phyloP scores from a whole-genome alignment of 2,329 filamentous ascomycete species.

The Pleurostoma richardsiae region DNA sequence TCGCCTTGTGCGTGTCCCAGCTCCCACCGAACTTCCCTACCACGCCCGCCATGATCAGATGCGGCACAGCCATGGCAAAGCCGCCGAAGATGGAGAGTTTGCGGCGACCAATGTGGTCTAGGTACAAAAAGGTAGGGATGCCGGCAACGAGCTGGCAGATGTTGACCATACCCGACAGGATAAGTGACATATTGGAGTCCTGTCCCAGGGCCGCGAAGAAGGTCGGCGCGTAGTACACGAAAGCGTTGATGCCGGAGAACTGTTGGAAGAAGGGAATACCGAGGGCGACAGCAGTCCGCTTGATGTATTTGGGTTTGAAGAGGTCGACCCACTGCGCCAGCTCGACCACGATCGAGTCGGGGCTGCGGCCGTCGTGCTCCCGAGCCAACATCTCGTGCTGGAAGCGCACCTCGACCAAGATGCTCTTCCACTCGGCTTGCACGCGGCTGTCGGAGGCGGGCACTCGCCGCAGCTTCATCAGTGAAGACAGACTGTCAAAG shows the following conservation, averaged over 20 bases:
- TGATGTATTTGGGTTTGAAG: slow-evolving; percentile 36
- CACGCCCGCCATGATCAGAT: slow-evolving; percentile 6
- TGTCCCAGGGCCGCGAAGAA: slow-evolving; percentile 21
- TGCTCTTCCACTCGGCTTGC: slow-evolving; percentile 41
- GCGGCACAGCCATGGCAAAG: slow-evolving; percentile 14
- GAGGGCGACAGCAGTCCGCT: slow-evolving; percentile 32
- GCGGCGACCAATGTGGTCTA: slow-evolving; percentile 24
- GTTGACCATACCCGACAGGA: slow-evolving; percentile 26
- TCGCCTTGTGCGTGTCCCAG: neutral
- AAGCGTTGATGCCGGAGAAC: slow-evolving; percentile 20
- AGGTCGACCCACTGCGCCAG: slow-evolving; percentile 38
- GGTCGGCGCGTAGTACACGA: slow-evolving; percentile 19
- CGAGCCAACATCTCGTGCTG: slow-evolving; percentile 31
- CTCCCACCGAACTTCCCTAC: neutral
- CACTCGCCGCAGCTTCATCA: slow-evolving; percentile 41
- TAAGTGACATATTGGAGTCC: slow-evolving; percentile 18
- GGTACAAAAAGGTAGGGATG: slow-evolving; percentile 17
- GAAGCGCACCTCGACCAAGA: slow-evolving; percentile 40
- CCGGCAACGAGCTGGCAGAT: slow-evolving; percentile 24
- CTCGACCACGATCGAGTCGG: slow-evolving; percentile 32
- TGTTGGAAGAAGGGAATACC: slow-evolving; percentile 38
- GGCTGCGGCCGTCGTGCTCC: slow-evolving; percentile 23
- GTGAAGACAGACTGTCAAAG: slow-evolving; percentile 39
- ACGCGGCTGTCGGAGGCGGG: slow-evolving; percentile 34
- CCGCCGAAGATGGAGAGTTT: slow-evolving; percentile 21